These are phyloP conservation scores for Monosporascus sp. DNA, from an alignment of 2,329 filamentous ascomycete genomes.

Conservation along the genomic window DNA sequence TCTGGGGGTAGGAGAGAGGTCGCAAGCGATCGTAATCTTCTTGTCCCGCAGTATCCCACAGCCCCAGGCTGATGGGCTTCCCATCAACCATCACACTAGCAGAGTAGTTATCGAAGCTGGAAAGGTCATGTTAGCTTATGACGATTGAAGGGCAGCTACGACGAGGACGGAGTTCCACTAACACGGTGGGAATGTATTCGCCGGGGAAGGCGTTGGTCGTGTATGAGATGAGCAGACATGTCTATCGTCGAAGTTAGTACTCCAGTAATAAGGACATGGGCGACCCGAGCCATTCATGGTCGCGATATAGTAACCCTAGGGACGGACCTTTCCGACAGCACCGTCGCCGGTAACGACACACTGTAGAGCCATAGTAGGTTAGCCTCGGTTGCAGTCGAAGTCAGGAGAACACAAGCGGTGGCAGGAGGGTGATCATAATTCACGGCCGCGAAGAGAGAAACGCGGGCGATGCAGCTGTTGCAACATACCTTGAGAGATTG, in stretches of 20 bases:
- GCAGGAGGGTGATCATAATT: background rate
- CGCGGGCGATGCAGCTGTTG: background rate
- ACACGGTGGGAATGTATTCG: constrained; percentile 99
- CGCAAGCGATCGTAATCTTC: constrained; percentile 96
- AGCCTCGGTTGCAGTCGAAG: constrained; percentile 27
- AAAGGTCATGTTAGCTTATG: constrained; percentile 12
- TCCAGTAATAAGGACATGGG: background rate
- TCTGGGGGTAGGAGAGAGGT: constrained; percentile 95
- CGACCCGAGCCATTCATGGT: constrained; percentile 8
- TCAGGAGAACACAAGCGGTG: constrained; percentile 6
- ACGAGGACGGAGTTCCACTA: constrained; percentile 32
- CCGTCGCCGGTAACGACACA: constrained; percentile 99
- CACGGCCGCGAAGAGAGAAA: background rate
- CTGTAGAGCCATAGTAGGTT: constrained; percentile 41
- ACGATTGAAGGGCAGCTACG: constrained; percentile 1
- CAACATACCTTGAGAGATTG: constrained; percentile 81
- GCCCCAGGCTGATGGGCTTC: constrained; percentile 90
- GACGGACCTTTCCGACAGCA: constrained; percentile 91
- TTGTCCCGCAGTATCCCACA: constrained; percentile 98
- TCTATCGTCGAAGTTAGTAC: constrained; percentile 50
- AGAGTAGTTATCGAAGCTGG: constrained; percentile 96
- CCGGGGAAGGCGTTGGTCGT: constrained; percentile 99
- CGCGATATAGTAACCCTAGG: constrained; percentile 7
- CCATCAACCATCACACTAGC: constrained; percentile 99
- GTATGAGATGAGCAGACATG: constrained; percentile 98